These are phyloP conservation scores for Thielaviopsis euricoi DNA, from an alignment of 2,329 filamentous ascomycete genomes.

Conservation along the genomic window DNA sequence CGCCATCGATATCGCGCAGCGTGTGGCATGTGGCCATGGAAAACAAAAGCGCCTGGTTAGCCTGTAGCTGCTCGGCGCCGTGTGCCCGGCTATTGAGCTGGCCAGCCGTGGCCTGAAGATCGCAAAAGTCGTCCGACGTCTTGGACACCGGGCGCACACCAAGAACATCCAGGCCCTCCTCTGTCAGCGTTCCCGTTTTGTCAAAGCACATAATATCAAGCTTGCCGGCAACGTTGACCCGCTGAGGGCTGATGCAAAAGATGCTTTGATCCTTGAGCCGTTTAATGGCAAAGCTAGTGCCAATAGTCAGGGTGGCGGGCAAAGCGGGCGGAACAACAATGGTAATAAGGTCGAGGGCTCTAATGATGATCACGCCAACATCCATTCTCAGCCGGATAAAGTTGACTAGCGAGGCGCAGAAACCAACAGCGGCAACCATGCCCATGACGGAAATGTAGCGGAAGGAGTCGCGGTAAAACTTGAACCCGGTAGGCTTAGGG, in stretches of 20 bases:
- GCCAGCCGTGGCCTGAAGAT: slow-evolving; percentile 3
- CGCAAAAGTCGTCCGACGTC: slow-evolving; percentile 1
- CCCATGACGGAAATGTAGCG: slow-evolving; percentile 97
- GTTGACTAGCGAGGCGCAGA: slow-evolving; percentile 81
- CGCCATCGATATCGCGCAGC: slow-evolving; percentile 67
- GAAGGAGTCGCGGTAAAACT: slow-evolving; percentile 95
- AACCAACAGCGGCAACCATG: slow-evolving; percentile 67
- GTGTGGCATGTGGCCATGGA: slow-evolving; percentile 98
- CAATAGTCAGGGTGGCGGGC: slow-evolving; percentile 88
- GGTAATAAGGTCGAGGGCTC: slow-evolving; percentile 87
- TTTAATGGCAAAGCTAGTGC: slow-evolving; percentile 83
- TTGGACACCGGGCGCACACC: slow-evolving; percentile 57
- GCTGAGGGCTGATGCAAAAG: slow-evolving; percentile 93
- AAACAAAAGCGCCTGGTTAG: slow-evolving; percentile 36
- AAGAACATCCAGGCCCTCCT: slow-evolving; percentile 87
- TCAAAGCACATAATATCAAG: slow-evolving; percentile 95
- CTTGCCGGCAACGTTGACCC: slow-evolving; percentile 93
- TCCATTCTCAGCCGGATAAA: slow-evolving; percentile 71
- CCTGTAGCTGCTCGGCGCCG: slow-evolving; percentile 25
- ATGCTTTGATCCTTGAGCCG: slow-evolving; percentile 79
- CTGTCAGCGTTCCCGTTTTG: slow-evolving; percentile 95
- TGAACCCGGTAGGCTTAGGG: slow-evolving; percentile 94
- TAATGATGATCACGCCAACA: slow-evolving; percentile 81
- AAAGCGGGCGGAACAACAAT: slow-evolving; percentile 93
- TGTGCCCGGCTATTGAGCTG: slow-evolving; percentile 34